These are phyloP conservation scores for Escovopsis sp. DNA, from an alignment of 2,329 filamentous ascomycete species.

Conservation along the genomic window DNA sequence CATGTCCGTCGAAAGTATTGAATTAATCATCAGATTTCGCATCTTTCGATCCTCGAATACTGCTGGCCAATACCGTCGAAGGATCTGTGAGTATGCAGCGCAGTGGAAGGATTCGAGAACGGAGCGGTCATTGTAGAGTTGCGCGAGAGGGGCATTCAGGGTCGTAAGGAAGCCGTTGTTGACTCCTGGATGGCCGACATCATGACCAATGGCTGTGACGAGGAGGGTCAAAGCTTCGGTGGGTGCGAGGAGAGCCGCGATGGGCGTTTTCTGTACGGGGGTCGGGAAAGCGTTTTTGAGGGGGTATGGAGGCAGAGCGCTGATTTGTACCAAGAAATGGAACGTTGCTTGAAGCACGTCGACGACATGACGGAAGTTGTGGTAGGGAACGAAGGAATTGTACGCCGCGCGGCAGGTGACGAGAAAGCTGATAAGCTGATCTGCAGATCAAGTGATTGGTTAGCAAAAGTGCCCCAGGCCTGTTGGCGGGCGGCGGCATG, in stretches of 20 bases:
- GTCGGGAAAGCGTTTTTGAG: conserved; percentile 19
- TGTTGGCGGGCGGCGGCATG: conserved; percentile 2
- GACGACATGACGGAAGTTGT: conserved; percentile 95
- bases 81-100: conserved; percentile 89
- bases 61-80: conserved; percentile 79
- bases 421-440: conserved; percentile 71
- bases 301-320: conserved; percentile 55
- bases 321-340: conserved; percentile 71
- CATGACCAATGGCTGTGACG: conserved; percentile 92
- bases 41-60: conserved; percentile 67
- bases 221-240: conserved; percentile 82
- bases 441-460: conserved; percentile 29
- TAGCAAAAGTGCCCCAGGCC: conserved; percentile 16
- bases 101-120: conserved; percentile 97
- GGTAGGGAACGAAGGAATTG: conserved; percentile 90
- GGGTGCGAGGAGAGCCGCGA: conserved; percentile 64
- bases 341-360: conserved; percentile 93
- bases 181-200: conserved; percentile 93
- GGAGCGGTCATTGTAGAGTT: conserved; percentile 92
- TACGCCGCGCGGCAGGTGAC: conserved; percentile 87
- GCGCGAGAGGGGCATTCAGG: conserved; percentile 81
- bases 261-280: conserved; percentile 38
- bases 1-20: conserved; percentile 97
- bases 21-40: conserved; percentile 86
- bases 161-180: conserved; percentile 95